phyloP scores from a whole-genome alignment of 1,284 basidiomycete species.

The Pterula multifida region DNA sequence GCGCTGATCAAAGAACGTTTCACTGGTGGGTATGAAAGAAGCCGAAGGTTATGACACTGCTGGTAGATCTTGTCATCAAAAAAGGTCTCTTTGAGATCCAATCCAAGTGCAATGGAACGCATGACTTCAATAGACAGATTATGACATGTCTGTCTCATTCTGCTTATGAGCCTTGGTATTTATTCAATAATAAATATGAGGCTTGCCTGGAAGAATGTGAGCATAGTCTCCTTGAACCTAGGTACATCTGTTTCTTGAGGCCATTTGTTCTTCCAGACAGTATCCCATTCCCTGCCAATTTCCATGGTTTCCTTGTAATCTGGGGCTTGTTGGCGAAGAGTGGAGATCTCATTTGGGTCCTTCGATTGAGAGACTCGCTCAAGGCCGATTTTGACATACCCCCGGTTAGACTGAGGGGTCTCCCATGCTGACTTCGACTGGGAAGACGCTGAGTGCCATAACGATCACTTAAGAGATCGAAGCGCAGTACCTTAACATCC shows the following conservation, averaged over 20 bases:
- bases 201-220: constrained; percentile 57
- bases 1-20: constrained; percentile 40
- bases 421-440: constrained; percentile 61
- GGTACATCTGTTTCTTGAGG: constrained; percentile 53
- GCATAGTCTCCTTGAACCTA: constrained; percentile 58
- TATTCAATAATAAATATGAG: too few species aligned
- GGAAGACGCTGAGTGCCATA: neutral
- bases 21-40: constrained; percentile 67
- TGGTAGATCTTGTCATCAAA: constrained; percentile 66
- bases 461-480: neutral
- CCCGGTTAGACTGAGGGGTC: constrained; percentile 73
- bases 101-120: constrained; percentile 70
- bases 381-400: constrained; percentile 69
- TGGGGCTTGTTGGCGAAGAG: constrained; percentile 58
- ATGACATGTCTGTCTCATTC: constrained; percentile 46
- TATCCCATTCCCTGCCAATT: constrained; percentile 73
- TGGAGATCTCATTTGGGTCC: constrained; percentile 62
- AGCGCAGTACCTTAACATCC: constrained; percentile 43
- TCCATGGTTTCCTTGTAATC: constrained; percentile 81
- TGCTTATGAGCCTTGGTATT: too few species aligned
- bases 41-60: constrained; percentile 66
- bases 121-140: constrained; percentile 64
- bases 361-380: constrained; percentile 71
- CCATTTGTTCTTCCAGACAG: constrained; percentile 70
- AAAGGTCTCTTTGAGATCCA: constrained; percentile 58